Conservation (phyloP, 1,284 basidiomycete genomes). For the Microstroma glucosiphilum region DNA sequence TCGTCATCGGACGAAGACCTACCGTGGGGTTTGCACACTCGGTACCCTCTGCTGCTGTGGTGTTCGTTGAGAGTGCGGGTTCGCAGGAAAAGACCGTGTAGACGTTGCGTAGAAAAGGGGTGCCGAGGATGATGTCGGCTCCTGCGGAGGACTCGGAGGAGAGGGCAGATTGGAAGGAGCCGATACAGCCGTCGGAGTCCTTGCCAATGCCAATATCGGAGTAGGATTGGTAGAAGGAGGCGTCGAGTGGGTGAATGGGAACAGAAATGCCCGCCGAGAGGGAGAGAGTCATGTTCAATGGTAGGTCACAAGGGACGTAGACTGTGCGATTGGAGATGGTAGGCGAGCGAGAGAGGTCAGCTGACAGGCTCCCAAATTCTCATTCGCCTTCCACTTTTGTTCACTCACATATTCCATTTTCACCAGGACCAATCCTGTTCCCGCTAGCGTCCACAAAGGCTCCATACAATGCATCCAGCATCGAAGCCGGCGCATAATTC, state of each 20-base stretch:
- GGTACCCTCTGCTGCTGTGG: conserved; percentile 14
- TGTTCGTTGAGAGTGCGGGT: background rate
- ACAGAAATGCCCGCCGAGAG: conserved; percentile 24
- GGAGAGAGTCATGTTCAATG: conserved; percentile 33
- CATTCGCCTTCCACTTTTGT: background rate
- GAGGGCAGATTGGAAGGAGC: conserved; percentile 37
- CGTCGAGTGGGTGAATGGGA: conserved; percentile 42
- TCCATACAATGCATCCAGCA: conserved; percentile 40
- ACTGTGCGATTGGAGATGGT: conserved; percentile 8
- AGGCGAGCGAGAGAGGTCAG: background rate
- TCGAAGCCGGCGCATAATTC: conserved; percentile 27
- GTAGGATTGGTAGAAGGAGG: conserved; percentile 18
- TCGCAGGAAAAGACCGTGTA: conserved; percentile 40
- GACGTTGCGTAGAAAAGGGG: conserved; percentile 39
- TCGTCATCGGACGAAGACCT: conserved; percentile 21
- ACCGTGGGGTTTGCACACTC: conserved; percentile 25
- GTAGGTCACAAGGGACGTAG: conserved; percentile 37
- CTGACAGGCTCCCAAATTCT: background rate
- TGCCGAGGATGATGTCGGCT: conserved; percentile 33
- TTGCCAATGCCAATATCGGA: conserved; percentile 15
- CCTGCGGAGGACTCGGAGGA: conserved; percentile 24
- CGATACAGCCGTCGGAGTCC: conserved; percentile 26
- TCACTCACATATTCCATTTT: conserved; percentile 26
- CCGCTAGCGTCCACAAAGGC: conserved; percentile 16
- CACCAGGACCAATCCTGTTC: conserved; percentile 29